Base-by-base conservation (phyloP, 2,329 filamentous ascomycete species). In the Hypoxylon sp. region DNA sequence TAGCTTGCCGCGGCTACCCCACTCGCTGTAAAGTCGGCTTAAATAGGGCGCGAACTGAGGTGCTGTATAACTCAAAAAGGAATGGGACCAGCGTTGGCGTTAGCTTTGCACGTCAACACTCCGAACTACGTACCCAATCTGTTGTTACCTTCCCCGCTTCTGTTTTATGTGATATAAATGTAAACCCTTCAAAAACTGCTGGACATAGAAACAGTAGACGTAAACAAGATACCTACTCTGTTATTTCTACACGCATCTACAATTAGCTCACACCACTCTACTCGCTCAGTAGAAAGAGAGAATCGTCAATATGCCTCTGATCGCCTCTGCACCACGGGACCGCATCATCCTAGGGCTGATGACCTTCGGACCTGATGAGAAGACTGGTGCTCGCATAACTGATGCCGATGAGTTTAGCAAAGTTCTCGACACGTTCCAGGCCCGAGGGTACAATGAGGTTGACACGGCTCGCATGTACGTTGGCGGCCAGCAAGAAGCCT, bases 281-380 rank as follows among this genome's bases (percentile, higher is more conserved):
- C n/a, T n/a, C n/a, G 11, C 23, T 12, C 11, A 46, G 7, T 9
- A 9, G 37, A 9, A 37, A 43, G n/a, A 37, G 19, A 19, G 13
- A 27, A 40, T 20, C 19, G 21, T 40, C 65, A 73, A 59, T 20
- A 80, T 80, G 78, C 75, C 78, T 66, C 75, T 79, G 54, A 61
- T 78, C 59, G 68, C 66, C 9, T 69, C 71, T 36, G 69, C 67
- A 23, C 65, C 68, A 46, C 87, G 84, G 61, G 80, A 86, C 58
- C 82, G 88, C 57, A 78, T 91, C 64, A 90, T 96, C 77, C 84
- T 96, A 27, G 90, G 91, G 59, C 79, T 91, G 45, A 94, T 95
- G 91, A 92, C 88, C 67, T 91, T 91, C 75, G 89, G 88, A 20
- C 84, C 89, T 2, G 81, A 83, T 49, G 78, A 79, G 51, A 61